A percentile compares a stretch with the other conserved stretches of the same genome.
Conservation (phyloP, 192 early-diverging fungal species). For the Glomus cerebriforme region DNA sequence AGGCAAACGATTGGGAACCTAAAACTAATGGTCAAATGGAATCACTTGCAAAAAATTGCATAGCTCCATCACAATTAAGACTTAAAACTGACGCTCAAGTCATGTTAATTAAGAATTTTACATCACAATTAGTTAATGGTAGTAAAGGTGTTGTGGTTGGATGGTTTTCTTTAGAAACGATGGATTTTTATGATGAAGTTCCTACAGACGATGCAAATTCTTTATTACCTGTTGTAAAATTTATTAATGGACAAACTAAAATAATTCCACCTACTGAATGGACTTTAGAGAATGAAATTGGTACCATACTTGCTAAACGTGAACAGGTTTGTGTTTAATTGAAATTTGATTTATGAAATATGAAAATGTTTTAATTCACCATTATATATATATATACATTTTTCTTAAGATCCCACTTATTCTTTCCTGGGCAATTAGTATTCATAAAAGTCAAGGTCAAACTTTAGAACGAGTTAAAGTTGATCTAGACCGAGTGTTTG, state of each 20-base stretch:
- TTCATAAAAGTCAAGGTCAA: constrained; percentile 89
- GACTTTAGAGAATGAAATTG: background rate
- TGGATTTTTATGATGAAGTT: constrained; percentile 33
- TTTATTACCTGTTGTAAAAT: constrained; percentile 38
- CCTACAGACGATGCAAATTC: background rate
- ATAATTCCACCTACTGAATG: background rate
- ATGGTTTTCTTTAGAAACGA: constrained; percentile 29
- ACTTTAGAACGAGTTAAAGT: constrained; percentile 76
- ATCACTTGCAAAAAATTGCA: constrained; percentile 47
- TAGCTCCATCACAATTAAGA: constrained; percentile 60
- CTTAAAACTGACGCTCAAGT: constrained; percentile 83
- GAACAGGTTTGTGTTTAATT: background rate
- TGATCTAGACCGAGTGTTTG: constrained; percentile 77
- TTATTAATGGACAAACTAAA: background rate
- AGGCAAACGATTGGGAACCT: constrained; percentile 48
- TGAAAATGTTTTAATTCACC: background rate
- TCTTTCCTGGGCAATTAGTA: constrained; percentile 83
- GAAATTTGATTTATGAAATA: background rate
- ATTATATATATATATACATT: background rate
- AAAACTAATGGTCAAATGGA: background rate
- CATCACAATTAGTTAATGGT: constrained; percentile 72
- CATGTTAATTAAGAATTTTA: constrained; percentile 80
- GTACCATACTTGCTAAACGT: background rate
- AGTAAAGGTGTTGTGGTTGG: constrained; percentile 66
- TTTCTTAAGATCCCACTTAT: constrained; percentile 64